Evolutionary conservation across 305 asterid species (phyloP), one percentile per base, ranked within the genome.

Genomic region (Salvia sclarea): DNA sequence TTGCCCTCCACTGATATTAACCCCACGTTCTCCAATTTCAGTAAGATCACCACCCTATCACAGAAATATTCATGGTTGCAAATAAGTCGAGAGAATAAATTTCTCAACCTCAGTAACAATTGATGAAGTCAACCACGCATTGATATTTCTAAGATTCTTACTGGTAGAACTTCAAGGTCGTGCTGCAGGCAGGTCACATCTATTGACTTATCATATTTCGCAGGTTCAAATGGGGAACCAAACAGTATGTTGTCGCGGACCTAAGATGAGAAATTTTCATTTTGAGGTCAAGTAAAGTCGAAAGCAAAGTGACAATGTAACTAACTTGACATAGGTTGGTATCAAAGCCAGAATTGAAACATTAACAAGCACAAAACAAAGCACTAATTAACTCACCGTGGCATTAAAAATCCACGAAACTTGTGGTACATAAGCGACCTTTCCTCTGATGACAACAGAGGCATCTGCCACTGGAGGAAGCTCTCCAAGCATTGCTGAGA

Each of bases 11-110:
- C 98, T 92, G 66, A 92, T 90, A 84, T 88, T 92, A 79, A 92
- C 90, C 77, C 98, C 98, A 57, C 96, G 93, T 86, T 92, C 98
- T 55, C 98, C 98, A 60, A 92, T 92, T 84, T 92, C 98, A 64
- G 98, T 90, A 78, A 86, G 88, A 81, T 92, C 97, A 41, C 84
- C 90, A 78, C 97, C 98, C 98, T 92, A 72, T 61, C 58, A 77
- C 49, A 59, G 65, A 30, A 66, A 67, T 28, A 69, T 72, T 76
- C 53, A 50, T 61, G 61, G 64, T 57, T 31, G 45, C 40, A 44
- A 78, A 28, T 72, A 55, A 58, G 53, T 18, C 41, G 17, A 62
- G 50, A 60, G 11, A 48, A 9, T 9, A 24, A 61, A 62, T 25
- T 48, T 50, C 70, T 35, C 59, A 35, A 70, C 58, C 44, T 56